Percentiles rank a stretch among this genome's conserved stretches.
Evolutionary conservation across 805 yeast genomes (phyloP).

Genomic region (Yarrowia hollandica): DNA sequence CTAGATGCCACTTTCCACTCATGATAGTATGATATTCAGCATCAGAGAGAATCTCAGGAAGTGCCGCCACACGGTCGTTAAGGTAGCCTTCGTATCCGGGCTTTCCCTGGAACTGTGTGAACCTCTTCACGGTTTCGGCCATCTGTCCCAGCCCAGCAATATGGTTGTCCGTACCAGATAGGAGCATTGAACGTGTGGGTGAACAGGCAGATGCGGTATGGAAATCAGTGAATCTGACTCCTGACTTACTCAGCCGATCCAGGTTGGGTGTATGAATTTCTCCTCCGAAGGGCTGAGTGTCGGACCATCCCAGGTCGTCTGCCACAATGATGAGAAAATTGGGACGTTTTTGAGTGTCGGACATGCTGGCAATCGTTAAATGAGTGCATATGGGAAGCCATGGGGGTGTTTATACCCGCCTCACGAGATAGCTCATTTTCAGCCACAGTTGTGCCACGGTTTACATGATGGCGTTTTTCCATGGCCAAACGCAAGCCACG

Average conservation of each 20-base stretch:
- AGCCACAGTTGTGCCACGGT: conserved; percentile 25
- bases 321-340: conserved; percentile 57
- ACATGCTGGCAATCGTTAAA: background rate
- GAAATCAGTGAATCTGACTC: conserved; percentile 56
- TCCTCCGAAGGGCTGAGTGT: conserved; percentile 50
- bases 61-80: conserved; percentile 52
- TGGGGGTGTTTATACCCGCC: background rate
- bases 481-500: conserved; percentile 26
- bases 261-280: conserved; percentile 59
- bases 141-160: conserved; percentile 62
- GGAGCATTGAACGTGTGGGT: conserved; percentile 60
- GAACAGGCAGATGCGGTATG: conserved; percentile 66
- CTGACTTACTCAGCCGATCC: conserved; percentile 47
- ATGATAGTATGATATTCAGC: conserved; percentile 52
- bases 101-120: conserved; percentile 46
- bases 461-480: conserved; percentile 1
- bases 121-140: conserved; percentile 49
- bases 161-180: conserved; percentile 63
- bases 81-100: conserved; percentile 59
- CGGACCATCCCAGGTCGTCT: conserved; percentile 63
- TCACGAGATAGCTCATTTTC: background rate
- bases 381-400: background rate
- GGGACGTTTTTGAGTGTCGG: background rate
- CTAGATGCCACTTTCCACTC: conserved; percentile 64
- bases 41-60: conserved; percentile 53